Conservation (phyloP, 306 rosid genomes). For the Datisca glomerata region DNA sequence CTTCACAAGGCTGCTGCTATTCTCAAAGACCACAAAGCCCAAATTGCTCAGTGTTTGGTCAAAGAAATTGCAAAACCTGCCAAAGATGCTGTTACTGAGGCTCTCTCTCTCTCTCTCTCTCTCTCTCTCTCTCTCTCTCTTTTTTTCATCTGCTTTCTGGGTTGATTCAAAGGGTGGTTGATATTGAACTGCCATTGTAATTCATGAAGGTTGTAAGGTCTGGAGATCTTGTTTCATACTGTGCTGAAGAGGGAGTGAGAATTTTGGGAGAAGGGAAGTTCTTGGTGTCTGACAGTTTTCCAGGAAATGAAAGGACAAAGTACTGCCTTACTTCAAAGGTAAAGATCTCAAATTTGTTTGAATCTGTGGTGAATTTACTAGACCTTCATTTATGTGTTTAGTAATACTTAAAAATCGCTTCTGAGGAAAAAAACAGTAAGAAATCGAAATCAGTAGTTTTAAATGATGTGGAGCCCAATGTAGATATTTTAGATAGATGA, state of each 20-base stretch:
- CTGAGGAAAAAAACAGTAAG: too few species aligned
- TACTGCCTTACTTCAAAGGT: slow-evolving; percentile 98
- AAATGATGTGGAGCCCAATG: too few species aligned
- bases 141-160: not conserved
- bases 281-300: slow-evolving; percentile 92
- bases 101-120: slow-evolving; percentile 7
- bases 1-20: slow-evolving; percentile 96
- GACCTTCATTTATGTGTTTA: too few species aligned
- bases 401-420: too few species aligned
- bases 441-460: too few species aligned
- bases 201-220: slow-evolving; percentile 90
- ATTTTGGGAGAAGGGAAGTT: slow-evolving; percentile 95
- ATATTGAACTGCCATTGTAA: slow-evolving; percentile 4
- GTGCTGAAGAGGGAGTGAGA: slow-evolving; percentile 94
- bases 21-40: slow-evolving; percentile 77
- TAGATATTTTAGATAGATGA: too few species aligned
- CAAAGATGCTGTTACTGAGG: slow-evolving; percentile 94
- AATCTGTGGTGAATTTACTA: too few species aligned
- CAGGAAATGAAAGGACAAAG: slow-evolving; percentile 95
- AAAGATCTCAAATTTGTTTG: too few species aligned
- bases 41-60: slow-evolving; percentile 78
- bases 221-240: slow-evolving; percentile 87
- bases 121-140: not conserved
- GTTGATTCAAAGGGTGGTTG: too few species aligned
- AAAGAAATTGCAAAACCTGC: slow-evolving; percentile 96